Percentiles rank a stretch among this genome's conserved stretches.
phyloP scores from a whole-genome alignment of 2,329 filamentous ascomycete species.

The Xylaria sp. region DNA sequence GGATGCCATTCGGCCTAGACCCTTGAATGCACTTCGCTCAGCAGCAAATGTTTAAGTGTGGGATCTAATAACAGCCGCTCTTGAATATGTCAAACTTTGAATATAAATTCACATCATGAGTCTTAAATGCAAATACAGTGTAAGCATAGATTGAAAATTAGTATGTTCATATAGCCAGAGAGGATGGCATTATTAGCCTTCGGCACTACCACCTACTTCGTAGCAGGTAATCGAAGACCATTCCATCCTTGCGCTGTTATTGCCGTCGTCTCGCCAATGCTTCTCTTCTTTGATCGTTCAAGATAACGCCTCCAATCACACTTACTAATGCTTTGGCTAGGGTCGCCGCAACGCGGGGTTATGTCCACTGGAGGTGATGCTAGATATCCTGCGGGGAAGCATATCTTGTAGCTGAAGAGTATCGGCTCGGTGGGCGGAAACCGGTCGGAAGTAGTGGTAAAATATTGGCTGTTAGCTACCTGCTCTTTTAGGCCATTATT shows the following conservation, averaged over 20 bases:
- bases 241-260: not conserved
- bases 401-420: not conserved
- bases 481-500: not conserved
- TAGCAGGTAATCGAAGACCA: too few relatives aligned
- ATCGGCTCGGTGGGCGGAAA: not conserved
- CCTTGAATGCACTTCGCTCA: too few relatives aligned
- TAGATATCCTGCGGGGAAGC: not conserved
- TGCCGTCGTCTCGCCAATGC: not conserved
- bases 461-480: not conserved
- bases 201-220: too few relatives aligned
- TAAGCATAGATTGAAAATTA: too few relatives aligned
- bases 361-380: constrained; percentile 9
- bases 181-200: too few relatives aligned
- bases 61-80: too few relatives aligned
- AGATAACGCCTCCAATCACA: not conserved
- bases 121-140: too few relatives aligned
- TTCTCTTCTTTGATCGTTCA: not conserved
- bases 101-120: too few relatives aligned
- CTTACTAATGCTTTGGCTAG: not conserved
- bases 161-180: too few relatives aligned
- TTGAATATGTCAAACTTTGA: too few relatives aligned
- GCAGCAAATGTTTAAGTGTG: too few relatives aligned
- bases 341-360: not conserved
- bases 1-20: too few relatives aligned
- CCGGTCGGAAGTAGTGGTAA: not conserved